Evolutionary conservation across 495 filamentous ascomycete species (phyloP), one percentile per base, ranked within the genome.

Genomic region (Podospora comata): DNA sequence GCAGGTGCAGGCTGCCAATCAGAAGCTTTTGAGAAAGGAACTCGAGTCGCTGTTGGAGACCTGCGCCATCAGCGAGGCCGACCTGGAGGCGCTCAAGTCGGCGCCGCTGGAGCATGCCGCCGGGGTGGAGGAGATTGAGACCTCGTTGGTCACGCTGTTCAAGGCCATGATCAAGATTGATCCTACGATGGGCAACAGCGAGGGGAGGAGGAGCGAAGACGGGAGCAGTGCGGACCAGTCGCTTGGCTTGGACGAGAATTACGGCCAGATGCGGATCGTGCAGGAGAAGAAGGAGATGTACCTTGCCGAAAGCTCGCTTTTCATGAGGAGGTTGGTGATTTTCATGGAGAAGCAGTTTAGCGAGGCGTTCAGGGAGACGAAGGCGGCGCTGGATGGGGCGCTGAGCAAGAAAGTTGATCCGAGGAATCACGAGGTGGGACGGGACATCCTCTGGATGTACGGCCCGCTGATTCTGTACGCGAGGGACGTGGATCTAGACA

Each of bases 121-220:
- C 27, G 92, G 92, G 5, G 78, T 98, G 9, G 87, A 87, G 68
- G 86, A 90, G 19, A 90, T 94, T 19, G 94, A 98, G 76, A 66
- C 78, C 15, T 85, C 91, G 0, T 82, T 97, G 16, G 85, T 92
- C n/a, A 89, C 87, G 13, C 79, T 98, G 15, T 97, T 93, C 76
- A 94, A 92, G 73, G 94, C 94, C n/a, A 93, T 98, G 90, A 80
- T 90, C 67, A 97, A 91, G 67, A 97, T 97, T 65, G 94, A 97
- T 76, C 92, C 93, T 0, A 86, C 88, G 23, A 85, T 92, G 62
- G 85, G 88, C 55, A 82, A 83, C 34, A 79, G 79, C 5, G 80
- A 83, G 48, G 77, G 84, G 34, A 84, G 85, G 64, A 81, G 82
- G 73, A 80, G 79, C 71, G 81, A 82, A 64, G 82, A 84, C 54